These are phyloP conservation scores for Trichocladium uniseriatum DNA, from an alignment of 495 filamentous ascomycete genomes.

Conservation along the genomic window DNA sequence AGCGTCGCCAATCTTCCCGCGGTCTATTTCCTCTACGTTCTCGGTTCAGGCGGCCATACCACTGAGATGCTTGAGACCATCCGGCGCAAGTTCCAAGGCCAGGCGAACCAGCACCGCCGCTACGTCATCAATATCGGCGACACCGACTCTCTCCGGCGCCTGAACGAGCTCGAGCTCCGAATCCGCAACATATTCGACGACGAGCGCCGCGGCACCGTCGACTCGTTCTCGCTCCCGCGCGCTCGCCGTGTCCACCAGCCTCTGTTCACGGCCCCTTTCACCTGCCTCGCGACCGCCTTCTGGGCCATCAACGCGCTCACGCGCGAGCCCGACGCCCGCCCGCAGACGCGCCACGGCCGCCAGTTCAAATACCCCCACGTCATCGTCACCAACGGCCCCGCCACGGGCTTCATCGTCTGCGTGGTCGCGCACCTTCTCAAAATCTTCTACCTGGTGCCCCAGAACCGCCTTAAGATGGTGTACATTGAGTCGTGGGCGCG, in stretches of 20 bases:
- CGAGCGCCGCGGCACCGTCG: constrained; percentile 35
- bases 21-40: constrained; percentile 68
- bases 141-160: constrained; percentile 46
- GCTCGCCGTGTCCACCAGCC: constrained; percentile 73
- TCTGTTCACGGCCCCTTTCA: constrained; percentile 53
- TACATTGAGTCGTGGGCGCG: constrained; percentile 92
- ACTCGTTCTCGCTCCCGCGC: constrained; percentile 55
- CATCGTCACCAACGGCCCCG: constrained; percentile 83
- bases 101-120: constrained; percentile 55
- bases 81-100: constrained; percentile 34
- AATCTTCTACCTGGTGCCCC: constrained; percentile 41
- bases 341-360: constrained; percentile 26
- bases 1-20: constrained; percentile 26
- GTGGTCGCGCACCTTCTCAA: constrained; percentile 59
- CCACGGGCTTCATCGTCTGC: constrained; percentile 71
- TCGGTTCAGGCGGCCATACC: constrained; percentile 91
- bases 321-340: constrained; percentile 19
- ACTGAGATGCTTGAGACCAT: constrained; percentile 86
- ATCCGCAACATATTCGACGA: constrained; percentile 19
- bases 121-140: constrained; percentile 78
- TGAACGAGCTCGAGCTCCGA: constrained; percentile 26
- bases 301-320: constrained; percentile 44
- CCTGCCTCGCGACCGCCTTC: constrained; percentile 41
- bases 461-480: constrained; percentile 47
- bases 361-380: constrained; percentile 41